Base-by-base conservation (phyloP, 2,329 filamentous ascomycete genomes). In the Alternaria brassicicola region DNA sequence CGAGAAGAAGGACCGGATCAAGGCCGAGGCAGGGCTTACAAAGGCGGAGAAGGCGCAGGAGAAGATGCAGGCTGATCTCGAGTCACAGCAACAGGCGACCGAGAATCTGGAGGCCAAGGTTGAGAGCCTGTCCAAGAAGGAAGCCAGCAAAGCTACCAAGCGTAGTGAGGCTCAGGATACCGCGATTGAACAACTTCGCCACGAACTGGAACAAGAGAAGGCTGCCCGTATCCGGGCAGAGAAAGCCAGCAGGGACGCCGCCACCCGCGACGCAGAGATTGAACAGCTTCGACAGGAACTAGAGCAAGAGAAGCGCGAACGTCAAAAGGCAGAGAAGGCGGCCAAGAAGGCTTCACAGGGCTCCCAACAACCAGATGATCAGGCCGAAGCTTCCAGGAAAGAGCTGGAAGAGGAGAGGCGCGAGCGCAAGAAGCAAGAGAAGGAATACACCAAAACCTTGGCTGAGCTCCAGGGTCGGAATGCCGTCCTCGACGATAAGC, bases 401-500 rank as follows among this genome's bases (percentile, higher is more conserved):
- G 81, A 86, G 61, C 72, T 88, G 13, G 75, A 79, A 15, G 80
- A 79, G 50, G 82, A 84, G 70, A 80, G 80, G 64, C 80, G 81
- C 43, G 82, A 84, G 52, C 81, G 80, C 17, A 78, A 85, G 55
- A 85, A 78, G 65, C 76, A 76, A 25, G 84, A 86, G 68, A 82
- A 81, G 55, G 81, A 83, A 30, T 77, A 75, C 35, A 83, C 86
- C 52, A 85, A 86, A 61, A 84, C 85, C 13, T 75, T 86, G 7
- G 80, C 83, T 3, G 87, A 90, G 61, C 85, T 85, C 45, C 85
- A 89, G 42, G 83, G 83, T 6, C 84, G 88, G 62, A 87, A 85
- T 51, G 83, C 88, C 4, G 82, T 86, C 12, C 81, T 93, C 1
- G 89, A 93, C 63, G 87, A 88, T 62, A 90, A 89, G 63, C 78